A percentile compares a stretch with the other conserved stretches of the same genome.
These are phyloP conservation scores for Zygosaccharomyces gambellarensis DNA, from an alignment of 805 yeast genomes.

Conservation along the genomic window DNA sequence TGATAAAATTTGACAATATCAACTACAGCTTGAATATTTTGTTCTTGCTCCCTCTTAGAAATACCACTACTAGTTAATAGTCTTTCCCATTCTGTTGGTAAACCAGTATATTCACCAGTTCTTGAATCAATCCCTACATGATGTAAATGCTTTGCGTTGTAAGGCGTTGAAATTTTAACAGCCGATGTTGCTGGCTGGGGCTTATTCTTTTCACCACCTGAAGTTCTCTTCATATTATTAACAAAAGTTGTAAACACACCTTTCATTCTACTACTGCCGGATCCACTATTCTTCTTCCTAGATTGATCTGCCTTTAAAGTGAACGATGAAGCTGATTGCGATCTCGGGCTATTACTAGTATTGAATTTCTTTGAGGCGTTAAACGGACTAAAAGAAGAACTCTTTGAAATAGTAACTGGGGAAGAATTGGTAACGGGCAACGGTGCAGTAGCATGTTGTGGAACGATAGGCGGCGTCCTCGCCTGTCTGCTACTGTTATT, in stretches of 20 bases:
- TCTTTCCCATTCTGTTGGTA: constrained; percentile 90
- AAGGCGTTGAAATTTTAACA: constrained; percentile 80
- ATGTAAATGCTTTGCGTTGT: constrained; percentile 82
- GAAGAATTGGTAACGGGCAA: constrained; percentile 8
- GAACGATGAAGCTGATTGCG: constrained; percentile 14
- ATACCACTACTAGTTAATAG: constrained; percentile 81
- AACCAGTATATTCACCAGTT: constrained; percentile 83
- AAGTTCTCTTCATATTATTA: constrained; percentile 28
- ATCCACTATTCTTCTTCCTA: constrained; percentile 40
- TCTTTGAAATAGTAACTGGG: constrained; percentile 5
- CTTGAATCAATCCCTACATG: constrained; percentile 87
- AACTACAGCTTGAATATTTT: constrained; percentile 90
- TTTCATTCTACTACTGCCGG: constrained; percentile 41
- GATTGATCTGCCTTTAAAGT: constrained; percentile 6
- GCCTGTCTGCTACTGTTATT: constrained; percentile 2
- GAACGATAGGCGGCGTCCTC: constrained; percentile 8
- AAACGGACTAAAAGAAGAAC: constrained; percentile 11
- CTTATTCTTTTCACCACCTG: constrained; percentile 37
- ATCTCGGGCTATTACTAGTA: constrained; percentile 11
- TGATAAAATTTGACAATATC: constrained; percentile 85
- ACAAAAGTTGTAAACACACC: constrained; percentile 53
- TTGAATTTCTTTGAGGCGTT: background rate
- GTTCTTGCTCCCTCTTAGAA: constrained; percentile 79
- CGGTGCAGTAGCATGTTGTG: constrained; percentile 9
- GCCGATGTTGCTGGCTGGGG: constrained; percentile 24